Conservation (phyloP, 176 grass and related monocot genomes). For the Phoenix dactylifera region DNA sequence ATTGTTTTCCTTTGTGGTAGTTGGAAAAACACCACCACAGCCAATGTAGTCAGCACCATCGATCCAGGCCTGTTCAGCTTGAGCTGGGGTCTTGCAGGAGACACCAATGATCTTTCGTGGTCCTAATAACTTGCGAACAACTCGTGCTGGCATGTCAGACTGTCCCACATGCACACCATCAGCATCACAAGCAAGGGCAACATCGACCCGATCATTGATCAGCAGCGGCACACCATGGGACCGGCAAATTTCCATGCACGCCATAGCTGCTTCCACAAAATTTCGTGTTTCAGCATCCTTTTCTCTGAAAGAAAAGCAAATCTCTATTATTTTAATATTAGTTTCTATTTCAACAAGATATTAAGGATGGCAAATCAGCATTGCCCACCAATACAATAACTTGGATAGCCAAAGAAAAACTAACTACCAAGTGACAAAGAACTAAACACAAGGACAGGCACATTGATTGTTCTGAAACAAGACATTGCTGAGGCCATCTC, state of each 20-base stretch:
- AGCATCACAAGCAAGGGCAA: slow-evolving; percentile 67
- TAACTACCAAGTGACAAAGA: too few species aligned
- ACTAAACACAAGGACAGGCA: too few species aligned
- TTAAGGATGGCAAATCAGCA: too few species aligned
- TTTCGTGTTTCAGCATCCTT: slow-evolving; percentile 52
- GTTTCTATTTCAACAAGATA: too few species aligned
- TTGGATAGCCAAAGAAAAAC: too few species aligned
- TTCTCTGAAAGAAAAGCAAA: slow-evolving; percentile 43
- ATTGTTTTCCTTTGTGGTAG: slow-evolving; percentile 60
- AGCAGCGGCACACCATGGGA: slow-evolving; percentile 56
- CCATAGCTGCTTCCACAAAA: slow-evolving; percentile 63
- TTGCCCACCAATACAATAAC: too few species aligned
- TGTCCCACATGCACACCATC: slow-evolving; percentile 91
- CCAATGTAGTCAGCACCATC: slow-evolving; percentile 83
- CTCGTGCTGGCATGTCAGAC: slow-evolving; percentile 50
- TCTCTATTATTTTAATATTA: not conserved
- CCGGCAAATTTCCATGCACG: slow-evolving; percentile 52
- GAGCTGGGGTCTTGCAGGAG: slow-evolving; percentile 66
- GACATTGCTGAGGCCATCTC: too few species aligned
- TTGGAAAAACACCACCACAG: slow-evolving; percentile 73
- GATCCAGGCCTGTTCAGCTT: slow-evolving; percentile 60
- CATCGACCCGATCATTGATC: slow-evolving; percentile 82
- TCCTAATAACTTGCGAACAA: slow-evolving; percentile 49
- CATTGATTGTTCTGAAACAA: too few species aligned
- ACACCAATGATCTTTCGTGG: slow-evolving; percentile 72